A percentile compares a stretch with the other conserved stretches of the same genome.
Evolutionary conservation across 345 rosid species (phyloP).

Genomic region (Eucalyptus erythrocorys): DNA sequence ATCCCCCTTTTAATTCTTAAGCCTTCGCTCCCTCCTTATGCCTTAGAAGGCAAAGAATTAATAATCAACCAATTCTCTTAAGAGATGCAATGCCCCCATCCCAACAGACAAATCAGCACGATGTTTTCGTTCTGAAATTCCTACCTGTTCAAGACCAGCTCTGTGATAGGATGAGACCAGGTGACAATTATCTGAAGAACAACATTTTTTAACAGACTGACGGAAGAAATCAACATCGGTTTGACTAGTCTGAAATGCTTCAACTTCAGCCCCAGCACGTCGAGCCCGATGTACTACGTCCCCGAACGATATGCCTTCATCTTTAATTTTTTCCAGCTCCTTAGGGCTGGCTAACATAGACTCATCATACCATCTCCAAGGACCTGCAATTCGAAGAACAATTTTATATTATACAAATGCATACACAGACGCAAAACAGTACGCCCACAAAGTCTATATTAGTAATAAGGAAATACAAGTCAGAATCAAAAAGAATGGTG

Average conservation of each 20-base stretch:
- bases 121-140: neutral
- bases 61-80: neutral
- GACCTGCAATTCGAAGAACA: constrained; percentile 36
- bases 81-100: neutral
- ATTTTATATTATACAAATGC: neutral
- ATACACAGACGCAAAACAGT: neutral
- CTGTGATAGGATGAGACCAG: constrained; percentile 78
- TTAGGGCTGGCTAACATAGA: constrained; percentile 85
- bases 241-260: constrained; percentile 76
- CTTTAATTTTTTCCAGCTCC: constrained; percentile 70
- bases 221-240: constrained; percentile 71
- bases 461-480: neutral
- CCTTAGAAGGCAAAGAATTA: neutral
- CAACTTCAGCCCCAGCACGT: constrained; percentile 84
- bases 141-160: constrained; percentile 57
- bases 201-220: constrained; percentile 34
- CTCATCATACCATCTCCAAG: constrained; percentile 99
- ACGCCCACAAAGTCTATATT: neutral
- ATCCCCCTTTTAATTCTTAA: neutral
- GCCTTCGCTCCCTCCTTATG: neutral
- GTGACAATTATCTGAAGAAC: constrained; percentile 62
- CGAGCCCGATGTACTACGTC: constrained; percentile 79
- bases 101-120: neutral
- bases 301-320: constrained; percentile 78
- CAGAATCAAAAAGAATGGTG: neutral